Conservation (phyloP, 345 rosid species). For the Cardamine occulta region DNA sequence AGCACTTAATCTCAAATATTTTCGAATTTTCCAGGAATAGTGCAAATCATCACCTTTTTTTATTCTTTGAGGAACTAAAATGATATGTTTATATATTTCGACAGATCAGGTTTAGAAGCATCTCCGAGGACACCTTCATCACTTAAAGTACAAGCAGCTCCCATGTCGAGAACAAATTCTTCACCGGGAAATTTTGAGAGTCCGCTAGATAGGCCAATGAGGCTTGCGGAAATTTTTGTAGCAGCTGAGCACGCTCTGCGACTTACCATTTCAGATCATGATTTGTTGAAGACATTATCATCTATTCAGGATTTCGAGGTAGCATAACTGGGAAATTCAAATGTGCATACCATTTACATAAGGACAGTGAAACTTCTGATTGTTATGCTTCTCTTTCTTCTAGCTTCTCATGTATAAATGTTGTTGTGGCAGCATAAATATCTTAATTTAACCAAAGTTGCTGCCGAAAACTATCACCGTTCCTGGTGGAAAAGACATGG, state of each 20-base stretch:
- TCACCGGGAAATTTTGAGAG: conserved; percentile 84
- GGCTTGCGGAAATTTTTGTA: conserved; percentile 93
- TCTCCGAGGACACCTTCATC: conserved; percentile 53
- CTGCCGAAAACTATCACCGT: conserved; percentile 90
- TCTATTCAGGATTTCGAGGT: conserved; percentile 92
- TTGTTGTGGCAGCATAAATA: conserved; percentile 76
- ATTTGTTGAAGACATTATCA: conserved; percentile 71
- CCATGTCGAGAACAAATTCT: conserved; percentile 77
- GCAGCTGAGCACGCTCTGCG: conserved; percentile 88
- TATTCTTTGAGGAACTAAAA: conserved; percentile 40
- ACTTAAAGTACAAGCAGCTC: conserved; percentile 50
- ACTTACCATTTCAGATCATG: conserved; percentile 73
- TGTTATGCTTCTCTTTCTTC: conserved; percentile 14
- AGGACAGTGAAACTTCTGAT: conserved; percentile 6
- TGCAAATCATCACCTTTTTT: conserved; percentile 27
- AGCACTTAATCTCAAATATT: conserved; percentile 9
- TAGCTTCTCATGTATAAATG: conserved; percentile 25
- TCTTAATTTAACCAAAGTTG: conserved; percentile 90
- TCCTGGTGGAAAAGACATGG: conserved; percentile 99
- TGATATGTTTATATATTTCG: conserved; percentile 41
- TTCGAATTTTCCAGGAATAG: conserved; percentile 19
- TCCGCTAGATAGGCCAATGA: conserved; percentile 88
- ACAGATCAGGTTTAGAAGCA: conserved; percentile 78
- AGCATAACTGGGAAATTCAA: conserved; percentile 33
- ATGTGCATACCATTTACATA: conserved; percentile 23